phyloP scores from a whole-genome alignment of 208 protist genomes.

The Acanthamoeba lenticulata region DNA sequence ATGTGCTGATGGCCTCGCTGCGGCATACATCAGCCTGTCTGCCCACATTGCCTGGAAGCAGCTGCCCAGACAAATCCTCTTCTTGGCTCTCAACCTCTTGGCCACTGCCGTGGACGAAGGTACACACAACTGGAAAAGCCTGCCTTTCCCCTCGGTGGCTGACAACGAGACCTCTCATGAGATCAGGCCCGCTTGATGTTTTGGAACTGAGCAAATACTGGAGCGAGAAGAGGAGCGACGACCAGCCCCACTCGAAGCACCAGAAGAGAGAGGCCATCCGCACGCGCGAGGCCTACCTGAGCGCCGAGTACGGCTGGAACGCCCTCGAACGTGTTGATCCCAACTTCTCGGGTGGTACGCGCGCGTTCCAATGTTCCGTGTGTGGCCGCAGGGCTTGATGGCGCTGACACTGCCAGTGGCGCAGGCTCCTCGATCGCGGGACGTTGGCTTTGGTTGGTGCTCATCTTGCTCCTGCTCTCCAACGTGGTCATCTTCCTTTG shows the following conservation, averaged over 20 bases:
- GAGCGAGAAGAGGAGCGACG: background rate
- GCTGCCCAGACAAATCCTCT: background rate
- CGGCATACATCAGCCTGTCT: background rate
- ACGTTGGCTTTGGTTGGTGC: background rate
- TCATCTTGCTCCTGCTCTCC: background rate
- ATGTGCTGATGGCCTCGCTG: conserved; percentile 1
- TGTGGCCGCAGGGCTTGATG: background rate
- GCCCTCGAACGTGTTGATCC: conserved; percentile 4
- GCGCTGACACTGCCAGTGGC: background rate
- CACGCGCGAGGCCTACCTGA: background rate
- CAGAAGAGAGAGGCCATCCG: background rate
- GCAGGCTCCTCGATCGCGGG: background rate
- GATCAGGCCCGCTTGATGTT: background rate
- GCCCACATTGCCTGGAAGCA: conserved; percentile 28
- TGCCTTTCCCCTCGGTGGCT: background rate
- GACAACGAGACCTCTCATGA: background rate
- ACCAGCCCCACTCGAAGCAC: background rate
- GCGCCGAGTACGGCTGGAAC: background rate
- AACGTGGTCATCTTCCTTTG: background rate
- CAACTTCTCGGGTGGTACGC: background rate
- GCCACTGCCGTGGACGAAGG: background rate
- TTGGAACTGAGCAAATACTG: background rate
- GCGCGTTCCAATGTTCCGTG: background rate
- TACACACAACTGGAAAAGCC: no score
- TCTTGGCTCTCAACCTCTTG: conserved; percentile 11